These are phyloP conservation scores for Phytophthora hibernalis DNA, from an alignment of 352 stramenopile species.

Conservation along the genomic window DNA sequence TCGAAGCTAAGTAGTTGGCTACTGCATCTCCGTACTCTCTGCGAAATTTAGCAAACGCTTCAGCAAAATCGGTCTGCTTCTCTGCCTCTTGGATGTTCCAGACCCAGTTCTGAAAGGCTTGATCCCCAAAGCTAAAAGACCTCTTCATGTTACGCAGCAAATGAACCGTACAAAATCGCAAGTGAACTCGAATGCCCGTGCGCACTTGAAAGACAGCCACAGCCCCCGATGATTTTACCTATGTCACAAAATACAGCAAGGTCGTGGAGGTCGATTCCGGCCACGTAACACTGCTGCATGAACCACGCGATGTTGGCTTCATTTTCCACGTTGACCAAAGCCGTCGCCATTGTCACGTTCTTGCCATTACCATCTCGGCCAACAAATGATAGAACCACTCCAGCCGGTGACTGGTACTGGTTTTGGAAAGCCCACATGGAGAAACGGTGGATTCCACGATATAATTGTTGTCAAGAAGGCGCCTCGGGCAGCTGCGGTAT, in stretches of 20 bases:
- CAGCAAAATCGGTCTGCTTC: neutral
- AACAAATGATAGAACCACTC: too few relatives aligned
- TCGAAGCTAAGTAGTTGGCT: neutral
- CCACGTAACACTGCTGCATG: neutral
- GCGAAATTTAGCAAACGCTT: neutral
- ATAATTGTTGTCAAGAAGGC: too few relatives aligned
- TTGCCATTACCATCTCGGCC: constrained; percentile 12
- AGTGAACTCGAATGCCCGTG: too few relatives aligned
- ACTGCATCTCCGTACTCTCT: neutral
- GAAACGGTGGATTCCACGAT: too few relatives aligned
- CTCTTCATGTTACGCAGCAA: too few relatives aligned
- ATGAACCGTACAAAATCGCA: neutral
- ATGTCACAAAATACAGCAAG: constrained; percentile 1
- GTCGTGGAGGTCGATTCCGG: constrained; percentile 4
- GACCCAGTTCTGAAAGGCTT: neutral
- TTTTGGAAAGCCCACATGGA: too few relatives aligned
- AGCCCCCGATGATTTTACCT: constrained; percentile 1
- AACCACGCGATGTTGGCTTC: constrained; percentile 13
- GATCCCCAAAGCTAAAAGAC: too few relatives aligned
- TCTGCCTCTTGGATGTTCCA: neutral
- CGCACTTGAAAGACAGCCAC: neutral
- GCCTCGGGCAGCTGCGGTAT: too few relatives aligned
- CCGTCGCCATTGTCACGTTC: neutral
- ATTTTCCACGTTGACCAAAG: constrained; percentile 5
- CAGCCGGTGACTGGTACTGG: too few relatives aligned